A percentile compares a stretch with the other conserved stretches of the same genome.
These are phyloP conservation scores for Eucalyptus brandiana DNA, from an alignment of 345 rosid genomes.

Conservation along the genomic window DNA sequence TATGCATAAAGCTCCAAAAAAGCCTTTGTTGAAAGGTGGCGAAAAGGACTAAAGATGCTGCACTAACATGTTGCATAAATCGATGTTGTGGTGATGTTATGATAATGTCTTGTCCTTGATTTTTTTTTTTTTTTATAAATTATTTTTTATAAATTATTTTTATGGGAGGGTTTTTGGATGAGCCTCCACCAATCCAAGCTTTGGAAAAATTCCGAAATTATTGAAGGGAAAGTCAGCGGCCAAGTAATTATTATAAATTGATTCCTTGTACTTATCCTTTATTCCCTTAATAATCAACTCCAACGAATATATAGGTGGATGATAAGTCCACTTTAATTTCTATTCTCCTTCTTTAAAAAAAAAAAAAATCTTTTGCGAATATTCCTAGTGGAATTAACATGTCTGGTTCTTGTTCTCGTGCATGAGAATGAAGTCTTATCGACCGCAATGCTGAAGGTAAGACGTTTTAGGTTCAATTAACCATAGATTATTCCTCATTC, in stretches of 20 bases:
- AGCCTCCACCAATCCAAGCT: not conserved
- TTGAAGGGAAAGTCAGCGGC: not conserved
- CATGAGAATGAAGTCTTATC: not conserved
- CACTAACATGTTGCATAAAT: not conserved
- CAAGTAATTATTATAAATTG: not conserved
- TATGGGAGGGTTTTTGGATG: not conserved
- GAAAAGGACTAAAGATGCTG: not conserved
- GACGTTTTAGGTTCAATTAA: not conserved
- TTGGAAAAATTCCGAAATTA: not conserved
- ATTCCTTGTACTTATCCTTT: not conserved
- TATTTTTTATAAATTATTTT: not conserved
- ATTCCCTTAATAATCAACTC: not conserved
- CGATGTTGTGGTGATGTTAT: not conserved
- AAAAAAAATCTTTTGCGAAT: not conserved
- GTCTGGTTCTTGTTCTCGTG: not conserved
- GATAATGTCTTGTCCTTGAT: not conserved
- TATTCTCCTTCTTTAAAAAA: not conserved
- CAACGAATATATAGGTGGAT: not conserved
- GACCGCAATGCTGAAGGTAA: not conserved
- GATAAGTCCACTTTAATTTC: not conserved
- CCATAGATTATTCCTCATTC: not conserved
- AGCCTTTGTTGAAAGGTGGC: not conserved
- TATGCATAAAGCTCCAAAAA: not conserved
- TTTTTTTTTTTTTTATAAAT: not conserved
- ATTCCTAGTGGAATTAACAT: not conserved